Evolutionary conservation across 768 basidiomycete genomes (phyloP).

Genomic region (Hirschioporus abietinus): DNA sequence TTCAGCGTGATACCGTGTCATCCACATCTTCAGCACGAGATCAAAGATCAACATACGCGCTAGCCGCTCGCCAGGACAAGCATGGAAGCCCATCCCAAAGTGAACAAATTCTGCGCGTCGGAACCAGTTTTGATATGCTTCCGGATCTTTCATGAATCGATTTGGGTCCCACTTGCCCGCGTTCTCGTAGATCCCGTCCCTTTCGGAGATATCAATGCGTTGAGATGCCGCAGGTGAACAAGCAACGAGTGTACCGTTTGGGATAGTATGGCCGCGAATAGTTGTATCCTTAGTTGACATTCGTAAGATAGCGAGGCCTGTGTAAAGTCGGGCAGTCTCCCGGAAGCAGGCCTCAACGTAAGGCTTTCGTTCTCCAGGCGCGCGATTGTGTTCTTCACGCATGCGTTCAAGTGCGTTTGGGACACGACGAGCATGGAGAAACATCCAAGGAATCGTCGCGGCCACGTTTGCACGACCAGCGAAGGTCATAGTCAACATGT

Average conservation of each 20-base stretch:
- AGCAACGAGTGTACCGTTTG: not conserved
- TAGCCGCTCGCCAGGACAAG: conserved; percentile 1
- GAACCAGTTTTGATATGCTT: conserved; percentile 1
- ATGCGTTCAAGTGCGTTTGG: not conserved
- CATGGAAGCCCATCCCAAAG: not conserved
- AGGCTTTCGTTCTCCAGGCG: not conserved
- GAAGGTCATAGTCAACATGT: conserved; percentile 1
- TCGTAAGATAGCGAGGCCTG: not conserved
- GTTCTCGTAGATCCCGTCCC: conserved; percentile 1
- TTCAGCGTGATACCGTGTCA: not conserved
- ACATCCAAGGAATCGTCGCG: not conserved
- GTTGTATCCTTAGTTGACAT: not conserved
- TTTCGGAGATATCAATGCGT: not conserved
- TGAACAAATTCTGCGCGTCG: not conserved
- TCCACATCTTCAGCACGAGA: conserved; percentile 3
- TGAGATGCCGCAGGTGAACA: conserved; percentile 3
- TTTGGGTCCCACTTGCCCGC: not conserved
- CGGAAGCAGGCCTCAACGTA: conserved; percentile 1
- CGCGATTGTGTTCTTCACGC: not conserved
- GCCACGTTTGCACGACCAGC: not conserved
- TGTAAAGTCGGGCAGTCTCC: conserved; percentile 3
- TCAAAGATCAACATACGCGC: not conserved
- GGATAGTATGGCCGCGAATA: not conserved
- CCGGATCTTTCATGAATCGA: conserved; percentile 3
- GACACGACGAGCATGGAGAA: not conserved